Base-by-base conservation (phyloP, 225 moss, liverwort and hornwort species). In the Polytrichum formosum region DNA sequence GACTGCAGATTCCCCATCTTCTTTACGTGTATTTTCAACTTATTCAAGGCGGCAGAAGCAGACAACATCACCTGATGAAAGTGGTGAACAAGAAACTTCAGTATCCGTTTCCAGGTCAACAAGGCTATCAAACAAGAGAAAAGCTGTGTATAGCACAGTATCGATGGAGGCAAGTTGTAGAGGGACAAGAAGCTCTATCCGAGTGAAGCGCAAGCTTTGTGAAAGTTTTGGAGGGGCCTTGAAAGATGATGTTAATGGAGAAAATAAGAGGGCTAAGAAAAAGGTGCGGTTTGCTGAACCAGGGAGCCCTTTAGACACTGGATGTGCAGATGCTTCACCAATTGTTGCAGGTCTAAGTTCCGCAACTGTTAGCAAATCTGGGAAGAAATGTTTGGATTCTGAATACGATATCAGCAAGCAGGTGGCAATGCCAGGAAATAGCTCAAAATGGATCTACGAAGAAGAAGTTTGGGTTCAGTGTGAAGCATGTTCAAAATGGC, bases 401-500 rank as follows among this genome's bases (percentile, higher is more conserved):
- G 73, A 75, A 67, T 65, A 76, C 5, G 54, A 69, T 22, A 69
- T 30, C 67, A 23, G 20, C 35, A 70, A 76, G 25, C 27, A 59
- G 64, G 35, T 66, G 19, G 65, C 78, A 63, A 62, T 66, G 67
- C 72, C 33, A n/a, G 31, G 22, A 64, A 9, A 60, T 17, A 53
- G 54, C 30, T 17, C 53, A 37, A 80, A 62, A 19, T 75, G 71
- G 83, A 70, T 74, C 60, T 81, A 87, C 27, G 78, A 80, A 77
- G 84, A 97, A 76, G 91, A 92, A 46, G 76, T 73, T 55, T 97
- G 96, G 96, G 90, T 84, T 59, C 96, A 93, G 78, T 97, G 96
- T 80, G 96, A 97, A 75, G 89, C 93, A 60, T 97, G 96, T 68
- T 90, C 87, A 59, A 97, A 97, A 84, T 97, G 96, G 96, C 88